A percentile compares a stretch with the other conserved stretches of the same genome.
Conservation (phyloP, 352 stramenopile genomes). For the Globisporangium apiculatum region DNA sequence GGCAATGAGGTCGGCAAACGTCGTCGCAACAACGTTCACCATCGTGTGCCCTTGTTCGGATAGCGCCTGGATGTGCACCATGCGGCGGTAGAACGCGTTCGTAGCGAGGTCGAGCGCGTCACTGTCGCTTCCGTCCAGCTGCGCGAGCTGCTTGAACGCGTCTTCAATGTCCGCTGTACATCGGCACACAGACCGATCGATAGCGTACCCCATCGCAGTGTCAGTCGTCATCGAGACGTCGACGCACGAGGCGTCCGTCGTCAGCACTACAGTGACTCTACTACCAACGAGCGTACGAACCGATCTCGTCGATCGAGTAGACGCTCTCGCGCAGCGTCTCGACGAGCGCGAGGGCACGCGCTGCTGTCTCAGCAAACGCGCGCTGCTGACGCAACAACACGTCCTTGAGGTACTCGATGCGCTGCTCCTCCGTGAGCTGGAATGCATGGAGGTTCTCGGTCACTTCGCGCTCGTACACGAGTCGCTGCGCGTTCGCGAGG, state of each 20-base stretch:
- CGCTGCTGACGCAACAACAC: constrained; percentile 64
- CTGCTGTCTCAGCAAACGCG: constrained; percentile 38
- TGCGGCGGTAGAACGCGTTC: constrained; percentile 61
- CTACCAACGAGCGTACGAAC: constrained; percentile 20
- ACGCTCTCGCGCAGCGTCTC: constrained; percentile 42
- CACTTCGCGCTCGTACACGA: constrained; percentile 60
- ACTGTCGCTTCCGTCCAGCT: constrained; percentile 33
- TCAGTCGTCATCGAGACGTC: background rate
- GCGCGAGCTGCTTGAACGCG: constrained; percentile 50
- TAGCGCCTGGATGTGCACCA: constrained; percentile 60
- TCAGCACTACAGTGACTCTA: too few species aligned
- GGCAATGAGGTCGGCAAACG: constrained; percentile 49
- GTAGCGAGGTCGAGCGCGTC: constrained; percentile 37
- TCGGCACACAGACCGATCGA: background rate
- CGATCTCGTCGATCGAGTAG: constrained; percentile 54
- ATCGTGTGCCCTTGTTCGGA: constrained; percentile 61
- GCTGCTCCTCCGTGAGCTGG: constrained; percentile 79
- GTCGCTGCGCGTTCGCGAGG: constrained; percentile 54
- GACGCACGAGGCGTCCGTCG: background rate
- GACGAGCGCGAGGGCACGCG: constrained; percentile 34
- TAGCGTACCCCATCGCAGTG: background rate
- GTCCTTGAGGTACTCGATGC: constrained; percentile 75
- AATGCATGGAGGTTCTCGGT: constrained; percentile 76
- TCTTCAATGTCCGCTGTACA: constrained; percentile 65
- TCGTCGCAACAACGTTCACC: constrained; percentile 38